Base-by-base conservation (phyloP, 768 basidiomycete genomes). In the Hericium erinaceus region DNA sequence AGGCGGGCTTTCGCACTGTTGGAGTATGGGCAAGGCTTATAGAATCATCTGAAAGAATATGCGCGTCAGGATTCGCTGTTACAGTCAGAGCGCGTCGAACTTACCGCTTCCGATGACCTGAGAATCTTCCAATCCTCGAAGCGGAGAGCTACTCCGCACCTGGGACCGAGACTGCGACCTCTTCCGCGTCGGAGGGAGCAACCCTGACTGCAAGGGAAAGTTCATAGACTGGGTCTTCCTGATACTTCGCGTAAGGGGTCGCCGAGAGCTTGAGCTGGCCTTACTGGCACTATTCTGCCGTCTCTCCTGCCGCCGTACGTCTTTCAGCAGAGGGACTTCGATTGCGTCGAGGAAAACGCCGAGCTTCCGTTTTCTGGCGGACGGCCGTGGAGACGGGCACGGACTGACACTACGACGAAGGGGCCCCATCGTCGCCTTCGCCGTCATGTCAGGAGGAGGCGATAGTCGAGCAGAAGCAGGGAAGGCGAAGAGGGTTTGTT, bases 341-440 rank as follows among this genome's bases (percentile, higher is more conserved):
- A 82, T 80, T 3, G 76, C 76, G 12, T 83, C 83, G 71, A 82
- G 67, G 58, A 80, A 62, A 5, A 74, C 64, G 37, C 80, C 68
- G 57, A 81, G 77, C 67, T 82, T 84, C 13, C 55, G 57, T 12
- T 38, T 56, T 28, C 38, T 2, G 40, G 8, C 24, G 40, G 60
- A 46, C 16, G 64, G 69, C 79, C 57, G 72, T 74, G 39, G 49
- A 71, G 33, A 67, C 69, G 62, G 75, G 66, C 2, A 72, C 69
- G 64, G 80, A 18, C 74, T 89, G 60, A 86, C 89, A 2, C 89
- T 88, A 22, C 82, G 92, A 58, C 84, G 80, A 18, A 82, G 93
- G 76, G 76, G 44, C 1, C 12, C 44, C 2, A 18, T 15, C n/a
- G 44, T 8, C 44, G n/a, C 7, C 20, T n/a, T n/a, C n/a, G 15